Conservation (phyloP, 495 filamentous ascomycete species). For the Stereocaulon alpinum region DNA sequence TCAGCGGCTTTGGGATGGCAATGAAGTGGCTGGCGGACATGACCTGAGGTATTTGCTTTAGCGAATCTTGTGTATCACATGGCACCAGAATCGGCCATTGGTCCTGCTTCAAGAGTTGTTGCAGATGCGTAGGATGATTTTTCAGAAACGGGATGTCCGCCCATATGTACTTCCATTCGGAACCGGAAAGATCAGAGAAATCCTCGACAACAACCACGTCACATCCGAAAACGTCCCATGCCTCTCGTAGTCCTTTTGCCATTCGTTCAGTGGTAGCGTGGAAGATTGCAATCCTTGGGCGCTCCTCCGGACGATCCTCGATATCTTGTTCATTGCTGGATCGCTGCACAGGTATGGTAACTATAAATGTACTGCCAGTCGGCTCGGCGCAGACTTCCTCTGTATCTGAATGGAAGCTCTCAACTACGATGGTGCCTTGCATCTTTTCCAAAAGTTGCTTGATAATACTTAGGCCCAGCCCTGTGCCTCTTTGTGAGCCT, state of each 20-base stretch:
- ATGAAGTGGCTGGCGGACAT: conserved; percentile 14
- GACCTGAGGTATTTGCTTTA: conserved; percentile 15
- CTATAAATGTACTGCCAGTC: conserved; percentile 22
- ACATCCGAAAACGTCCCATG: conserved; percentile 23
- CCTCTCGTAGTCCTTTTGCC: conserved; percentile 16
- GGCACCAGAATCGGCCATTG: conserved; percentile 20
- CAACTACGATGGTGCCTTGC: conserved; percentile 48
- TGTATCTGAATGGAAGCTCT: conserved; percentile 33
- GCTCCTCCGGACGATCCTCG: background rate
- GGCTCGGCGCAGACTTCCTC: conserved; percentile 13
- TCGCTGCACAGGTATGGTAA: conserved; percentile 20
- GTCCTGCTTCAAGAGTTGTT: conserved; percentile 17
- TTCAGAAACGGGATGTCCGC: conserved; percentile 17
- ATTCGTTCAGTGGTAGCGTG: conserved; percentile 13
- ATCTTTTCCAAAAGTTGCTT: conserved; percentile 53
- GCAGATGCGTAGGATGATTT: conserved; percentile 10
- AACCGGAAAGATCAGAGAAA: conserved; percentile 12
- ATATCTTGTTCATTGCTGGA: background rate
- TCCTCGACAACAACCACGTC: conserved; percentile 12
- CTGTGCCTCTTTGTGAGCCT: conserved; percentile 46
- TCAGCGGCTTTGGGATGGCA: conserved; percentile 20
- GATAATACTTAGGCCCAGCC: conserved; percentile 60
- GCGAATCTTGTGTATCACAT: conserved; percentile 19
- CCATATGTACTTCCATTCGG: conserved; percentile 24
- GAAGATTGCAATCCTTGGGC: conserved; percentile 21